Conservation (phyloP, 1,139 yeast genomes). For the Lodderomyces margitis region DNA sequence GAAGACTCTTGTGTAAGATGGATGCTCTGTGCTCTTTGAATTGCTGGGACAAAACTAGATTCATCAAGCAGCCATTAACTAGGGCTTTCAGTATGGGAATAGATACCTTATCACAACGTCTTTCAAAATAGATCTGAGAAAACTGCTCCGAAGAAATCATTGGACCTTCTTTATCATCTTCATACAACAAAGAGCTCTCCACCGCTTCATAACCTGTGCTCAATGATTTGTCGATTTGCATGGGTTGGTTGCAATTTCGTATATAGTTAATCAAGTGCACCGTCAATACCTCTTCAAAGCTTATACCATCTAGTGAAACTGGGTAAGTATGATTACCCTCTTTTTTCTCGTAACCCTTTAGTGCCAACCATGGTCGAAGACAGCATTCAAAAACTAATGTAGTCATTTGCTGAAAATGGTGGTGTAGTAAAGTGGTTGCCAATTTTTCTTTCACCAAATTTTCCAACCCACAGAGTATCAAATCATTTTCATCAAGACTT, state of each 20-base stretch:
- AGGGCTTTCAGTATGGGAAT: not conserved
- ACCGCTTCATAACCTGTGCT: not conserved
- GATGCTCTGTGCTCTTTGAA: not conserved
- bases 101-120: not conserved
- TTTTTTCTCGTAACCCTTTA: not conserved
- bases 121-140: not conserved
- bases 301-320: not conserved
- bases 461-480: too few species aligned
- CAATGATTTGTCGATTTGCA: not conserved
- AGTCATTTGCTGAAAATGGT: not conserved
- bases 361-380: conserved; percentile 8
- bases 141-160: not conserved
- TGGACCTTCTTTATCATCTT: not conserved
- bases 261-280: not conserved
- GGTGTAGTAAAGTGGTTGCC: conserved; percentile 5
- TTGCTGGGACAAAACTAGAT: not conserved
- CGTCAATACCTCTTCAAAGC: not conserved
- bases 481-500: too few species aligned
- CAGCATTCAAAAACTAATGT: conserved; percentile 7
- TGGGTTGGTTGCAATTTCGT: not conserved
- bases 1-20: not conserved
- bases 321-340: not conserved
- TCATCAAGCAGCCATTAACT: not conserved
- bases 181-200: not conserved
- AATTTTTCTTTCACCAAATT: not conserved